Evolutionary conservation across 805 yeast species (phyloP), one percentile per base, ranked within the genome.

Genomic region (Zygosaccharomyces bailii): DNA sequence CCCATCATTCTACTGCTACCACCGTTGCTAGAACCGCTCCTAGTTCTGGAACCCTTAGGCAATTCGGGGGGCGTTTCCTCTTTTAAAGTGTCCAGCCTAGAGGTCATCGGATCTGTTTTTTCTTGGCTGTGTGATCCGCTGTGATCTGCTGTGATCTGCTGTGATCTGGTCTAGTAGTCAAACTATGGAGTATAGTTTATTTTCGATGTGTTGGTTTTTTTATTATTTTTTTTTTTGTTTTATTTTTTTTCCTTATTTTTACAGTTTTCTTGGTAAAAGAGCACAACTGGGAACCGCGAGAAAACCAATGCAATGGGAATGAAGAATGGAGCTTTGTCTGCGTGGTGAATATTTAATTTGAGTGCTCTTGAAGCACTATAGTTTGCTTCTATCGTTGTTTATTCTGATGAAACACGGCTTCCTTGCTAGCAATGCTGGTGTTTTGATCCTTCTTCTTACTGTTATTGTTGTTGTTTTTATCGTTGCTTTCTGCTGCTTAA

Each of bases 1-100:
- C 60, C 64, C 4, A 56, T 45, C 25, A 56, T 56, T 32, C 55
- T 47, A 29, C 46, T 35, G 30, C 48, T 51, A 14, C 23, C 43
- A 43, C 44, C 44, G 20, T 39, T 41, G 43, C 47, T 40, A 24
- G 54, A 46, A 17, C 43, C 11, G 37, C 46, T 42, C 13, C 44
- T 34, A 16, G 33, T 40, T 32, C 48, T 38, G 20, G 51, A 41
- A 31, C 36, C 29, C 13, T 30, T 35, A 4, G 40, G 19, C 31
- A 25, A 5, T 9, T 37, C 40, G 8, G 32, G 38, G 16, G 37
- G 33, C 27, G 42, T 46, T 35, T 41, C 51, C 44, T 48, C 51
- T 20, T 35, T 42, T 42, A 48, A 17, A 4, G 48, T 48, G 23
- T 39, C 51, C 25, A 48, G 37, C 34, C 45, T 41, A 19, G 44